phyloP scores from a whole-genome alignment of 352 stramenopile species.

The Phytophthora crassamura region DNA sequence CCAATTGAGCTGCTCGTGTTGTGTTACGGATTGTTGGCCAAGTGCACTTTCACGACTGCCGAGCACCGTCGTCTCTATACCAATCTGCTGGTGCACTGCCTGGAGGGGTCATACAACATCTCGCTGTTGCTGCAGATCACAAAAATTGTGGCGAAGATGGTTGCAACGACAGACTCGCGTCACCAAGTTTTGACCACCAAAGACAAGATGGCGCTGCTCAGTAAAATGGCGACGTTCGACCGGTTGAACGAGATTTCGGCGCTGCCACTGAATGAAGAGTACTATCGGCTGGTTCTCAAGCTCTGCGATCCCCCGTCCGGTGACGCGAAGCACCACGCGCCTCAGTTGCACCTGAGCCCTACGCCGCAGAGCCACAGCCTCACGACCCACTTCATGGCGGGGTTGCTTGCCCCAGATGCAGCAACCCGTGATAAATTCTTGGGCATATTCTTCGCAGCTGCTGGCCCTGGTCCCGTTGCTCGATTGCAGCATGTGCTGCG shows the following conservation, averaged over 20 bases:
- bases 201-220: slow-evolving; percentile 88
- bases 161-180: slow-evolving; percentile 53
- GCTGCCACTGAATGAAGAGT: slow-evolving; percentile 80
- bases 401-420: slow-evolving; percentile 77
- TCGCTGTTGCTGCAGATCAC: slow-evolving; percentile 85
- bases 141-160: slow-evolving; percentile 75
- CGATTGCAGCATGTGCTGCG: slow-evolving; percentile 75
- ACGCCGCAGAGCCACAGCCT: slow-evolving; percentile 68
- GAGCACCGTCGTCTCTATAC: slow-evolving; percentile 85
- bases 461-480: slow-evolving; percentile 48
- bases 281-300: slow-evolving; percentile 80
- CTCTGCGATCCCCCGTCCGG: slow-evolving; percentile 63
- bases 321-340: slow-evolving; percentile 59
- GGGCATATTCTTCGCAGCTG: slow-evolving; percentile 63
- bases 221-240: slow-evolving; percentile 89
- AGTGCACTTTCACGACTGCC: slow-evolving; percentile 74
- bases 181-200: slow-evolving; percentile 84
- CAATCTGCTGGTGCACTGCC: slow-evolving; percentile 84
- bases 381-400: slow-evolving; percentile 82
- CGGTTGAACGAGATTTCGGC: slow-evolving; percentile 87
- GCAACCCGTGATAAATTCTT: slow-evolving; percentile 75
- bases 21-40: slow-evolving; percentile 81
- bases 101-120: slow-evolving; percentile 88
- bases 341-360: slow-evolving; percentile 75
- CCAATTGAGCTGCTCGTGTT: slow-evolving; percentile 84